These are phyloP conservation scores for Cladosporium sp. DNA, from an alignment of 2,329 filamentous ascomycete genomes.

Conservation along the genomic window DNA sequence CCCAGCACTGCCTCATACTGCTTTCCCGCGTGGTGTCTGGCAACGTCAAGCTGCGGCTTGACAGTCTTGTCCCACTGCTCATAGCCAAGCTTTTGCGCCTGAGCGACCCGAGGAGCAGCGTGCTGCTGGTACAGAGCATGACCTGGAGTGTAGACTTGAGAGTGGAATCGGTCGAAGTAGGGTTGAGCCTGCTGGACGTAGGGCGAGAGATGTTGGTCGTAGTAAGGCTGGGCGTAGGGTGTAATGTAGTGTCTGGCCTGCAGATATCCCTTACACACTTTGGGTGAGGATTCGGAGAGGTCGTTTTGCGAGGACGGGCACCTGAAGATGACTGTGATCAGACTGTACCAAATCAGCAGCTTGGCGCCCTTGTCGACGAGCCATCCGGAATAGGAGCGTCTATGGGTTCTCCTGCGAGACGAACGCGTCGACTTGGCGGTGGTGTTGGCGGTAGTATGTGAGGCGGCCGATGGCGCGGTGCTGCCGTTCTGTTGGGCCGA, in stretches of 20 bases:
- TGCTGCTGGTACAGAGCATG: conserved; percentile 65
- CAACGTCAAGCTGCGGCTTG: conserved; percentile 70
- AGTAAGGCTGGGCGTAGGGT: conserved; percentile 82
- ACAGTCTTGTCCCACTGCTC: conserved; percentile 77
- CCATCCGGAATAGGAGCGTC: conserved; percentile 28
- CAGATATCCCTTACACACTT: conserved; percentile 79
- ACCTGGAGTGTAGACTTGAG: conserved; percentile 66
- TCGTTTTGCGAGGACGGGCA: conserved; percentile 72
- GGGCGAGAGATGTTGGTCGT: conserved; percentile 77
- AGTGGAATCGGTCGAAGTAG: conserved; percentile 62
- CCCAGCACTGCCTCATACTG: conserved; percentile 72
- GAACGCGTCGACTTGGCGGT: conserved; percentile 22
- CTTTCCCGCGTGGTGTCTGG: conserved; percentile 59
- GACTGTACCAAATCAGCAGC: conserved; percentile 79
- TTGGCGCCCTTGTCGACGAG: conserved; percentile 42
- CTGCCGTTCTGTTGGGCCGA: conserved; percentile 26
- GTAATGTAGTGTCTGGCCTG: conserved; percentile 64
- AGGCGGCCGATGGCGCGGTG: conserved; percentile 9
- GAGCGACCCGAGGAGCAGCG: conserved; percentile 69
- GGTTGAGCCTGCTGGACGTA: conserved; percentile 76
- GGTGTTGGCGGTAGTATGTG: conserved; percentile 14
- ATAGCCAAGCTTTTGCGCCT: conserved; percentile 65
- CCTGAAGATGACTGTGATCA: conserved; percentile 76
- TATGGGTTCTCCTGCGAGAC: conserved; percentile 20
- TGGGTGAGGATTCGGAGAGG: conserved; percentile 69